Conservation (phyloP, 805 yeast species). For the Kurtzmaniella fragi region DNA sequence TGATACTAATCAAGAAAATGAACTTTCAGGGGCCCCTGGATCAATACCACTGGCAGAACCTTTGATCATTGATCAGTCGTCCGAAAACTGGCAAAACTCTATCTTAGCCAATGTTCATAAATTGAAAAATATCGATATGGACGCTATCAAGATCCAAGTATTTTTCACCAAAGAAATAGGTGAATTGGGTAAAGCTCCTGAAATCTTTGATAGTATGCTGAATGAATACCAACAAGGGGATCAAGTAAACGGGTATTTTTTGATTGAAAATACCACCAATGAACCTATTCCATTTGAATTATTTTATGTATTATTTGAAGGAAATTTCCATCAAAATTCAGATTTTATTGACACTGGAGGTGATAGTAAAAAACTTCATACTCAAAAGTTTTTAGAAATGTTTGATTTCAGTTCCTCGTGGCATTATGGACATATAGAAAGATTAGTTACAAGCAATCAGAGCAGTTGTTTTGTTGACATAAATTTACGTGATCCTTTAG, state of each 20-base stretch:
- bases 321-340: slow-evolving; percentile 26
- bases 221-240: slow-evolving; percentile 64
- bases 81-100: slow-evolving; percentile 31
- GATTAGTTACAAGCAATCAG: slow-evolving; percentile 18
- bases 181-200: slow-evolving; percentile 20
- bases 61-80: slow-evolving; percentile 19
- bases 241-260: slow-evolving; percentile 51
- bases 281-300: slow-evolving; percentile 52
- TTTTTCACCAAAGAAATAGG: slow-evolving; percentile 33
- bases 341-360: slow-evolving; percentile 6
- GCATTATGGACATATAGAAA: slow-evolving; percentile 31
- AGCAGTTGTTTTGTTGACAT: slow-evolving; percentile 8
- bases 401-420: slow-evolving; percentile 51
- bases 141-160: slow-evolving; percentile 17
- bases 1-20: too few relatives aligned
- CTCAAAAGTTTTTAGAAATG: slow-evolving; percentile 39
- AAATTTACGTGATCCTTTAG: slow-evolving; percentile 19
- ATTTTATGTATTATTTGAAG: slow-evolving; percentile 57
- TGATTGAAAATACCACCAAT: slow-evolving; percentile 36
- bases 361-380: slow-evolving; percentile 8
- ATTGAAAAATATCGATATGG: slow-evolving; percentile 11
- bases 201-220: slow-evolving; percentile 22
- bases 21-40: too few relatives aligned
- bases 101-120: slow-evolving; percentile 33
- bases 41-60: background rate